Evolutionary conservation across 371 early-diverging fungal species (phyloP).

Genomic region (Aphelidium insulamus): DNA sequence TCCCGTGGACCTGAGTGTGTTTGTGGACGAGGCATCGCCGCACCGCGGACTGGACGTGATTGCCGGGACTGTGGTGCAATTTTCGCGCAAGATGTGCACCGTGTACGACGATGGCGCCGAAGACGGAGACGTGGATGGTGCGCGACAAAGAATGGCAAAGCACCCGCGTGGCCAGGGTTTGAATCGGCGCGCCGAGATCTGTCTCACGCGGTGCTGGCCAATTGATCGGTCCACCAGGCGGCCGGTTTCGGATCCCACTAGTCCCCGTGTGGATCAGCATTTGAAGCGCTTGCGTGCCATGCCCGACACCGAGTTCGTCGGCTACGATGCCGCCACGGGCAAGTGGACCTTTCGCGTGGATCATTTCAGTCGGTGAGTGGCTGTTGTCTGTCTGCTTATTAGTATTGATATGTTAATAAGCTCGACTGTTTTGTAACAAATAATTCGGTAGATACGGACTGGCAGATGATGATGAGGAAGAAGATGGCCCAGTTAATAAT

Average conservation of each 20-base stretch:
- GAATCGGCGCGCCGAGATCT: constrained; percentile 65
- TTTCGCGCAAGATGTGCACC: constrained; percentile 35
- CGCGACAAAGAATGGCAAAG: constrained; percentile 24
- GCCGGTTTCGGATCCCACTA: constrained; percentile 33
- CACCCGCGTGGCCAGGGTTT: constrained; percentile 62
- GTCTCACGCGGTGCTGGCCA: constrained; percentile 56
- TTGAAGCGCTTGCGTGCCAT: constrained; percentile 35
- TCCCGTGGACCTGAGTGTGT: constrained; percentile 37
- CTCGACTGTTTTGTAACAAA: too few relatives aligned
- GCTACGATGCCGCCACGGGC: constrained; percentile 44
- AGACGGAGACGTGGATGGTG: too few relatives aligned
- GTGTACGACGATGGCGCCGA: constrained; percentile 58
- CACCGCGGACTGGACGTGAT: constrained; percentile 39
- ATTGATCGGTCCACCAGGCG: constrained; percentile 46
- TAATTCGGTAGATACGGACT: too few relatives aligned
- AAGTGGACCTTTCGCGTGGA: constrained; percentile 71
- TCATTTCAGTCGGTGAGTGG: constrained; percentile 63
- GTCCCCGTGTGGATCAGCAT: constrained; percentile 44
- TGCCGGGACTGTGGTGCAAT: constrained; percentile 49
- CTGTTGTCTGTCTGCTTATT: too few relatives aligned
- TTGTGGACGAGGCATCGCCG: constrained; percentile 46
- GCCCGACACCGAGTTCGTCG: constrained; percentile 47
- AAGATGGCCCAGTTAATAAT: too few relatives aligned
- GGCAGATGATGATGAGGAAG: too few relatives aligned
- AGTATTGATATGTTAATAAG: too few relatives aligned